These are phyloP conservation scores for Populus nigra DNA, from an alignment of 345 rosid genomes.

Conservation along the genomic window DNA sequence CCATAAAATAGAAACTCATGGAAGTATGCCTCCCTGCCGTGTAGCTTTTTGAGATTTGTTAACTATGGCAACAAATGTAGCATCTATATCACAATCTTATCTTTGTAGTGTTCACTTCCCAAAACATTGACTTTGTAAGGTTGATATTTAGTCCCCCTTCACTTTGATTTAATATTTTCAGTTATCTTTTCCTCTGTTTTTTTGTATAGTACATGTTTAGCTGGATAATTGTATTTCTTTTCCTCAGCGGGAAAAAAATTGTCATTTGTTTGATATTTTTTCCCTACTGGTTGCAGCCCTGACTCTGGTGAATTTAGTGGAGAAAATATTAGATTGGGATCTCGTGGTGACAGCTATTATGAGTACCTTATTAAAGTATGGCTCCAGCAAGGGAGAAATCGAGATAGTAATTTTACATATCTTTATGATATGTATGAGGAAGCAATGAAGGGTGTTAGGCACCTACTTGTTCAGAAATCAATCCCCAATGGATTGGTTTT, in stretches of 20 bases:
- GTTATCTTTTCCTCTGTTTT: background rate
- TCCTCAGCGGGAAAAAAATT: background rate
- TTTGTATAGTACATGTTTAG: background rate
- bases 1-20: no score
- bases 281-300: constrained; percentile 57
- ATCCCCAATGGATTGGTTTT: constrained; percentile 79
- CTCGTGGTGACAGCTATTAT: constrained; percentile 98
- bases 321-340: constrained; percentile 91
- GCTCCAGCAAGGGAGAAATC: constrained; percentile 71
- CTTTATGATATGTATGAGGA: constrained; percentile 81
- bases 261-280: constrained; percentile 14
- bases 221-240: background rate
- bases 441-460: constrained; percentile 94
- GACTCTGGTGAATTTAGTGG: constrained; percentile 81
- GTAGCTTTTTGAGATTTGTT: no score
- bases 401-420: constrained; percentile 52
- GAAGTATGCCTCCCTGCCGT: no score
- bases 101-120: no score
- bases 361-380: constrained; percentile 94
- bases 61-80: no score
- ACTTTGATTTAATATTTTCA: background rate
- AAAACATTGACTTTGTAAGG: no score
- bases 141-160: background rate
- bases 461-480: constrained; percentile 78
- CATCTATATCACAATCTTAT: no score